Evolutionary conservation across 2,329 filamentous ascomycete species (phyloP).

Genomic region (Aspergillus udagawae): DNA sequence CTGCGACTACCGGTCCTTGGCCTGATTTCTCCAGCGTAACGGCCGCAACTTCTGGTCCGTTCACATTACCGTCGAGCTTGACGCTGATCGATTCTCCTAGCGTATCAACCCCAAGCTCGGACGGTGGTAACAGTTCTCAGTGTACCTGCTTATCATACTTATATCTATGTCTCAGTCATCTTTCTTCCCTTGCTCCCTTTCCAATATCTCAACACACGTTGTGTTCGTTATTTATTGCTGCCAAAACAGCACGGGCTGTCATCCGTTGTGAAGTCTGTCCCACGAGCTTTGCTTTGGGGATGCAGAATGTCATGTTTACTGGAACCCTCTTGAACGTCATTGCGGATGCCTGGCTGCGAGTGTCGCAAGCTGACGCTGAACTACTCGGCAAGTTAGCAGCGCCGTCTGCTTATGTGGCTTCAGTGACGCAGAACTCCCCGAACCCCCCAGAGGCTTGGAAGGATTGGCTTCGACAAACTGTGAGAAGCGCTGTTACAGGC

Average conservation of each 20-base stretch:
- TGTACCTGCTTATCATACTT: constrained; percentile 41
- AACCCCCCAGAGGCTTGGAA: constrained; percentile 31
- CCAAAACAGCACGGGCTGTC: constrained; percentile 38
- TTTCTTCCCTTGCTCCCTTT: constrained; percentile 40
- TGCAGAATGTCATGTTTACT: constrained; percentile 47
- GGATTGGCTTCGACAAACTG: constrained; percentile 35
- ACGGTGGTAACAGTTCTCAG: constrained; percentile 19
- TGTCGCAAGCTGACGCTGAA: constrained; percentile 33
- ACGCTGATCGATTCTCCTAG: constrained; percentile 18
- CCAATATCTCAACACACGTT: constrained; percentile 42
- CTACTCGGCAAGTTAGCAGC: constrained; percentile 35
- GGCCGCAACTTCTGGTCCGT: constrained; percentile 26
- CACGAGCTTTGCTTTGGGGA: constrained; percentile 36
- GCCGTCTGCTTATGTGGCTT: constrained; percentile 27
- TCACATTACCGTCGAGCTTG: constrained; percentile 18
- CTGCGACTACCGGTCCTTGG: constrained; percentile 33
- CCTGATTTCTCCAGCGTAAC: constrained; percentile 40
- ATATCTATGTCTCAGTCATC: constrained; percentile 42
- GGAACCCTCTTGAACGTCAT: constrained; percentile 43
- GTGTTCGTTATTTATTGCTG: constrained; percentile 40
- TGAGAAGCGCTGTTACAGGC: constrained; percentile 36
- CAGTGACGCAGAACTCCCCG: constrained; percentile 21
- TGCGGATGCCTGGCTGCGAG: constrained; percentile 42
- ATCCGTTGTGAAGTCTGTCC: constrained; percentile 43
- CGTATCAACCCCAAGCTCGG: constrained; percentile 18